Base-by-base conservation (phyloP, 805 yeast species). In the Sungouiella blattae region DNA sequence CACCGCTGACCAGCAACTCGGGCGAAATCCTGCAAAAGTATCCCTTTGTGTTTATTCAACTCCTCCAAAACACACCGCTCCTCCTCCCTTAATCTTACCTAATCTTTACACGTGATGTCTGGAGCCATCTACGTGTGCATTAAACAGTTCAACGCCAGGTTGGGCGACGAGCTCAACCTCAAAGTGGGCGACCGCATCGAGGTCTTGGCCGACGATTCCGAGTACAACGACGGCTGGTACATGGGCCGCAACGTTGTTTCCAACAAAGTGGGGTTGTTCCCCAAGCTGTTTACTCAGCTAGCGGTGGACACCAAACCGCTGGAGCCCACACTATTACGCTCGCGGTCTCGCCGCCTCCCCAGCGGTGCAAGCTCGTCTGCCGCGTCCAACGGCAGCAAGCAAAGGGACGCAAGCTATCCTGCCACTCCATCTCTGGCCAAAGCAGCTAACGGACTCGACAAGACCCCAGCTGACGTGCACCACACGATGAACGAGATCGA, bases 151-250 rank as follows among this genome's bases (percentile, higher is more conserved):
- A 71, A 72, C 30, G 87, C 94, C 30, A 74, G 98, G 33, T 68
- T 89, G 43, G 95, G 87, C 17, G 98, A 93, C 61, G 99, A 93
- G 60, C 68, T 93, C 26, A 77, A 80, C 30, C 70, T 93, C 47
- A 73, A 69, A 31, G 75, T 82, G 8, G 98, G 97, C 18, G 97
- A 93, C 55, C 80, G 77, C 41, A 72, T 93, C 38, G 94, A 87
- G 57, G 87, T 93, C 6, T 77, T 93, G 15, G 87, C 95, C 28
- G 96, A 88, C 60, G 98, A 93, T 61, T 76, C 82, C 43, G 96
- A 87, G 53, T 93, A 84, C 59, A 84, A 86, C 50, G 98, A 93
- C 60, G 97, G 98, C 12, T 93, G 99, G 99, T 93, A 83, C 55
- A 83, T 86, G 71, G 96, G 96, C 3, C 80, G 78, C 40, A 89